Evolutionary conservation across 169 alveolate genomes (phyloP).

Genomic region (Cryptosporidium viatorum): DNA sequence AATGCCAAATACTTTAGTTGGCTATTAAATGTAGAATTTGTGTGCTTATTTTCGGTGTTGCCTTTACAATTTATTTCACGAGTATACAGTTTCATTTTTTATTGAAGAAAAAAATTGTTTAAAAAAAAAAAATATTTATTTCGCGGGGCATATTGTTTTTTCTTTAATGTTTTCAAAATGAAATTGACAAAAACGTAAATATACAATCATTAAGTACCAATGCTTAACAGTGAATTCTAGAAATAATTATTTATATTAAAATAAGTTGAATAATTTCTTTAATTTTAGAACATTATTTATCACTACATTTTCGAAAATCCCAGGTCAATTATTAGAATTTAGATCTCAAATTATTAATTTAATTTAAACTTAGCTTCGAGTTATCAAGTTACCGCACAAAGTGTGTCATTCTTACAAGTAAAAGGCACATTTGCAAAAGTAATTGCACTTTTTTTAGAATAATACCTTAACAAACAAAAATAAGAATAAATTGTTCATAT

Average conservation of each 20-base stretch:
- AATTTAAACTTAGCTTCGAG: not conserved
- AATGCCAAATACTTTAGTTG: slow-evolving; percentile 9
- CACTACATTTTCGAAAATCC: not conserved
- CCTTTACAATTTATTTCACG: not conserved
- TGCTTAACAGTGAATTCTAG: too few relatives aligned
- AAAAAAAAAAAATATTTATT: not conserved
- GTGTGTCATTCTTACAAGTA: slow-evolving; percentile 55
- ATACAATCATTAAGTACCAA: not conserved
- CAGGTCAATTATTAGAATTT: not conserved
- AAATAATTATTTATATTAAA: too few relatives aligned
- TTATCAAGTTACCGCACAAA: slow-evolving; percentile 27
- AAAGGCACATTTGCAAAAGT: slow-evolving; percentile 69
- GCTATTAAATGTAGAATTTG: not conserved
- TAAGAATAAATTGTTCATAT: not conserved
- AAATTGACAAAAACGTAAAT: not conserved
- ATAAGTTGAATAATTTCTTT: too few relatives aligned
- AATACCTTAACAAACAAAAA: not conserved
- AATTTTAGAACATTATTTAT: not conserved
- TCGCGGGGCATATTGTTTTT: slow-evolving; percentile 2
- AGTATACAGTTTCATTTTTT: not conserved
- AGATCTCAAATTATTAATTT: not conserved
- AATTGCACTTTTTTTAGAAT: slow-evolving; percentile 19
- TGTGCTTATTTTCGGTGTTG: not conserved
- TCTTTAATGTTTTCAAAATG: too few relatives aligned
- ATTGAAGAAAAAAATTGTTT: not conserved